phyloP scores from a whole-genome alignment of 768 basidiomycete species.

The Albatrellus ellisii region DNA sequence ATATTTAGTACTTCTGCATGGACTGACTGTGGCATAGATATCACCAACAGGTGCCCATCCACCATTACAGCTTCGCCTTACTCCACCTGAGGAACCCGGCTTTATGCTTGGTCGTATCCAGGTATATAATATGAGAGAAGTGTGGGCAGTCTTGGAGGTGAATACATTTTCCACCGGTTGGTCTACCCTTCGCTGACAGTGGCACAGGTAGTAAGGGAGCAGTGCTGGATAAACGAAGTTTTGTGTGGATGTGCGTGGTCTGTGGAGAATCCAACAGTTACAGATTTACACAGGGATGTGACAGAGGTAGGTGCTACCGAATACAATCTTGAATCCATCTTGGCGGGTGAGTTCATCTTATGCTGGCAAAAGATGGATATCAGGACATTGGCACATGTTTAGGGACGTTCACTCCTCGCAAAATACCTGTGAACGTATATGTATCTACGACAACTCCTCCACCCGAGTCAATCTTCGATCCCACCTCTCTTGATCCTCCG shows the following conservation, averaged over 20 bases:
- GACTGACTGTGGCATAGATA: conserved; percentile 25
- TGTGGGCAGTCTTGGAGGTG: conserved; percentile 68
- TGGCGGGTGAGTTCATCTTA: conserved; percentile 34
- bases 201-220: conserved; percentile 58
- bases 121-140: conserved; percentile 58
- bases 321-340: conserved; percentile 48
- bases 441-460: conserved; percentile 29
- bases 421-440: conserved; percentile 64
- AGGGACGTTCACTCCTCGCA: conserved; percentile 42
- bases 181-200: not conserved
- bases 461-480: conserved; percentile 10
- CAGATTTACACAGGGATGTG: conserved; percentile 10
- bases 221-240: conserved; percentile 77
- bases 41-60: conserved; percentile 61
- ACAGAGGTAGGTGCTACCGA: conserved; percentile 25
- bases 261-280: conserved; percentile 30
- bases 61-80: conserved; percentile 51
- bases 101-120: conserved; percentile 60
- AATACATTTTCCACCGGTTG: conserved; percentile 1
- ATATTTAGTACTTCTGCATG: not conserved
- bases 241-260: conserved; percentile 48
- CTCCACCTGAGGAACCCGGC: conserved; percentile 62
- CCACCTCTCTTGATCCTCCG: conserved; percentile 12
- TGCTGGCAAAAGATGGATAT: not conserved
- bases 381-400: not conserved